phyloP scores from a whole-genome alignment of 2,329 filamentous ascomycete species.

The Hypoxylon sp. region DNA sequence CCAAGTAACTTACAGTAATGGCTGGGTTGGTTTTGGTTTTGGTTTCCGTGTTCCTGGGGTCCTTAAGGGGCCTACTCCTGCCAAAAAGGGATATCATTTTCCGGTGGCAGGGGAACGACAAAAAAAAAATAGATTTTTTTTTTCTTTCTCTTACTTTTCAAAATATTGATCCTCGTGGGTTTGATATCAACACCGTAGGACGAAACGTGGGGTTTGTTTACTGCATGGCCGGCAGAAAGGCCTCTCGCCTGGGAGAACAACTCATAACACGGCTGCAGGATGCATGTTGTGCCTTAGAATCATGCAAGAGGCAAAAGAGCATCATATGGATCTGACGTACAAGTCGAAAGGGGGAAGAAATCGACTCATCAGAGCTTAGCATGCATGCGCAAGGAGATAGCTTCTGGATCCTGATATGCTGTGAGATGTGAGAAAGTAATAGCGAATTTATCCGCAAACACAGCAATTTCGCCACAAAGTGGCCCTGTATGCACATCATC shows the following conservation, averaged over 20 bases:
- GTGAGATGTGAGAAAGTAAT: conserved; percentile 30
- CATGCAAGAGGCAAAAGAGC: conserved; percentile 32
- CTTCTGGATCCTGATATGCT: conserved; percentile 35
- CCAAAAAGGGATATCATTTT: conserved; percentile 30
- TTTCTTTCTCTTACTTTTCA: conserved; percentile 10
- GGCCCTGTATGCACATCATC: conserved; percentile 50
- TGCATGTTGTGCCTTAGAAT: conserved; percentile 37
- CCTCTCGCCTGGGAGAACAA: conserved; percentile 35
- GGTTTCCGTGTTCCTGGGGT: conserved; percentile 32
- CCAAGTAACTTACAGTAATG: conserved; percentile 31
- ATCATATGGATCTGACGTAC: conserved; percentile 37
- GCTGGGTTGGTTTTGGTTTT: conserved; percentile 29
- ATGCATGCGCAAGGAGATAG: conserved; percentile 25
- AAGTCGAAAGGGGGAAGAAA: conserved; percentile 20
- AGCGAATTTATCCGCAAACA: conserved; percentile 39
- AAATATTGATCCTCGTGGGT: conserved; percentile 28
- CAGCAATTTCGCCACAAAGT: conserved; percentile 46
- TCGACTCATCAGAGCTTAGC: conserved; percentile 27
- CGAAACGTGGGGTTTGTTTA: conserved; percentile 39
- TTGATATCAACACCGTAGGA: conserved; percentile 38
- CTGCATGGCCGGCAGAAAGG: conserved; percentile 35
- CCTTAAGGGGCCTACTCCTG: conserved; percentile 25
- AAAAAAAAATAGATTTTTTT: conserved; percentile 23
- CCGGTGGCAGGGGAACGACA: conserved; percentile 30
- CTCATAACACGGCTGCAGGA: conserved; percentile 34